Evolutionary conservation across 805 yeast species (phyloP).

Genomic region (Starmerella lactis-condensi): DNA sequence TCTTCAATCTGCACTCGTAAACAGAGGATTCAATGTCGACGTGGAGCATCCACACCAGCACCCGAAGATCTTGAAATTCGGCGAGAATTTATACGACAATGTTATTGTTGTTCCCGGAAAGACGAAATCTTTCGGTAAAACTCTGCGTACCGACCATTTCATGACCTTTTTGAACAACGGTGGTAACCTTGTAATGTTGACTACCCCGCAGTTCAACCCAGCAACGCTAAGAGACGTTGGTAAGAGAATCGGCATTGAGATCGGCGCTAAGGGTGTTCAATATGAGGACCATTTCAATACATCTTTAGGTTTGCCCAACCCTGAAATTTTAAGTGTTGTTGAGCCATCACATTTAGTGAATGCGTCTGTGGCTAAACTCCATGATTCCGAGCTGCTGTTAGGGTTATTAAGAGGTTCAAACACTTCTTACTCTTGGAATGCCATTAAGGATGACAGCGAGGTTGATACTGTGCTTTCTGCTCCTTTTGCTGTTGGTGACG

Average conservation of each 20-base stretch:
- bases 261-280: conserved; percentile 56
- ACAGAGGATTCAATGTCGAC: conserved; percentile 23
- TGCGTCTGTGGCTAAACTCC: conserved; percentile 12
- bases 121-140: conserved; percentile 26
- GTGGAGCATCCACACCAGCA: conserved; percentile 19
- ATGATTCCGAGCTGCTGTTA: conserved; percentile 8
- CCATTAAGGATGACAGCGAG: conserved; percentile 8
- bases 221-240: conserved; percentile 50
- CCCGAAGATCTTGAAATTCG: conserved; percentile 26
- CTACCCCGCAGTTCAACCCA: conserved; percentile 33
- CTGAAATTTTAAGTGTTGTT: conserved; percentile 13
- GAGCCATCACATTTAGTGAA: conserved; percentile 2
- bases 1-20: conserved; percentile 16
- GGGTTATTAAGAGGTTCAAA: conserved; percentile 15
- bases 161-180: conserved; percentile 44
- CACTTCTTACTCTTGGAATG: conserved; percentile 15
- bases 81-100: conserved; percentile 34
- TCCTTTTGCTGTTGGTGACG: conserved; percentile 12
- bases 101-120: conserved; percentile 40
- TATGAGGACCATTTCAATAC: conserved; percentile 45
- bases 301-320: conserved; percentile 3
- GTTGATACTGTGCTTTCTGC: conserved; percentile 5
- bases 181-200: conserved; percentile 56
- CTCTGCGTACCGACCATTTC: conserved; percentile 31
- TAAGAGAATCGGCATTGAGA: conserved; percentile 63